Base-by-base conservation (phyloP, 768 basidiomycete genomes). In the Boletus rubroflammeus region DNA sequence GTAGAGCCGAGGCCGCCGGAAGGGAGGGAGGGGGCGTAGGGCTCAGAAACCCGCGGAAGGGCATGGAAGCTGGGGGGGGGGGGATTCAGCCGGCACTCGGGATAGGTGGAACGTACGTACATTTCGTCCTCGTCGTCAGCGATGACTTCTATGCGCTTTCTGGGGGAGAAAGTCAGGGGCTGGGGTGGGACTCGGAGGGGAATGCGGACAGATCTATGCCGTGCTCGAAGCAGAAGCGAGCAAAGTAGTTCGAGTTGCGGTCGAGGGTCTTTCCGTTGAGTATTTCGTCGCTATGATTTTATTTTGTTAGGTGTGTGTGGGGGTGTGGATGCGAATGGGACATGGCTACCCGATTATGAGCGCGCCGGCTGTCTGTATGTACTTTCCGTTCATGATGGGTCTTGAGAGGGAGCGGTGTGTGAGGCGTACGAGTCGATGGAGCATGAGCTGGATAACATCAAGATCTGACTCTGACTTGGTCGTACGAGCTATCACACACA, bases 1-100 rank as follows among this genome's bases (percentile, higher is more conserved):
- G n/a, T n/a, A n/a, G n/a, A 90, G 0, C 93, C 93, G 51, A 97
- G 93, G 0, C 95, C 94, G 1, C 95, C 94, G 13, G 84, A 86
- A n/a, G n/a, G n/a, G n/a, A n/a, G n/a, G n/a, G n/a, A n/a, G n/a
- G n/a, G n/a, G n/a, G n/a, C n/a, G n/a, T n/a, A n/a, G n/a, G n/a
- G n/a, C n/a, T n/a, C n/a, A n/a, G n/a, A n/a, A n/a, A n/a, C n/a
- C n/a, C n/a, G n/a, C n/a, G n/a, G n/a, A n/a, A n/a, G n/a, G n/a
- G n/a, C n/a, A n/a, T n/a, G n/a, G n/a, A n/a, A n/a, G n/a, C n/a
- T n/a, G n/a, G n/a, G n/a, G n/a, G n/a, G 65, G 25, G 48, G 35
- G 5, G 36, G 29, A 28, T 41, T 62, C 34, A 55, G 53, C 14
- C 40, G 47, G 6, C 32, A 3, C 14, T 8, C 26, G 36, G 15